phyloP scores from a whole-genome alignment of 768 basidiomycete genomes.

The Auricularia cornea region DNA sequence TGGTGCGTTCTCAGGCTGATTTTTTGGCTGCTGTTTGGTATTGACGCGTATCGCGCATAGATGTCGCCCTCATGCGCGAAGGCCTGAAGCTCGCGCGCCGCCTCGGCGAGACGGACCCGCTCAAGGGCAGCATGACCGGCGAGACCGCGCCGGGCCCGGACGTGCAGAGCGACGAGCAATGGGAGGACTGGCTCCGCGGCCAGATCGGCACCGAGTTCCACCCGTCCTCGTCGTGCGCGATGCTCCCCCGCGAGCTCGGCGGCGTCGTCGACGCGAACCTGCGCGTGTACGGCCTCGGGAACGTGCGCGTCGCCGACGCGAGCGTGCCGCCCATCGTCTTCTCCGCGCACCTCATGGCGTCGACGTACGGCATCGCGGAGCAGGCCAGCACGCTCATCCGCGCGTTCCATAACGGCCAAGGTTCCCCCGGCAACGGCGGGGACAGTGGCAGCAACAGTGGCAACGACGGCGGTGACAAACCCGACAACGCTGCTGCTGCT shows the following conservation, averaged over 20 bases:
- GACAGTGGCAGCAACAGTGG: background rate
- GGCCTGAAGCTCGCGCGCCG: conserved; percentile 55
- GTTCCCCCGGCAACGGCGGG: background rate
- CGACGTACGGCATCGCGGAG: conserved; percentile 40
- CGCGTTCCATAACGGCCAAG: conserved; percentile 26
- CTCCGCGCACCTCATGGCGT: conserved; percentile 33
- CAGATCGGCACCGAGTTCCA: conserved; percentile 49
- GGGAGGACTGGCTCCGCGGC: conserved; percentile 42
- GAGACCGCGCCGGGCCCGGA: conserved; percentile 43
- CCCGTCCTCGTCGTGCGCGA: conserved; percentile 47
- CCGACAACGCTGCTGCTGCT: background rate
- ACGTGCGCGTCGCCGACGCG: conserved; percentile 51
- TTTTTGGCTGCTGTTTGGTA: background rate
- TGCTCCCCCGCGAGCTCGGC: conserved; percentile 44
- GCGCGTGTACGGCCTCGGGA: conserved; percentile 47
- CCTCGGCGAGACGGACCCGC: conserved; percentile 43
- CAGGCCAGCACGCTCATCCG: conserved; percentile 38
- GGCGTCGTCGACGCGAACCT: conserved; percentile 52
- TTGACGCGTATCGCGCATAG: conserved; percentile 16
- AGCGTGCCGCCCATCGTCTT: conserved; percentile 49
- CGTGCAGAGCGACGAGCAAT: conserved; percentile 47
- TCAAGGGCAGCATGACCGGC: conserved; percentile 35
- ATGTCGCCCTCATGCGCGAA: conserved; percentile 43
- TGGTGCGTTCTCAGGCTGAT: conserved; percentile 27
- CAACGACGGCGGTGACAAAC: no score